phyloP scores from a whole-genome alignment of 192 early-diverging fungal species.

The Backusella mclennaniae region DNA sequence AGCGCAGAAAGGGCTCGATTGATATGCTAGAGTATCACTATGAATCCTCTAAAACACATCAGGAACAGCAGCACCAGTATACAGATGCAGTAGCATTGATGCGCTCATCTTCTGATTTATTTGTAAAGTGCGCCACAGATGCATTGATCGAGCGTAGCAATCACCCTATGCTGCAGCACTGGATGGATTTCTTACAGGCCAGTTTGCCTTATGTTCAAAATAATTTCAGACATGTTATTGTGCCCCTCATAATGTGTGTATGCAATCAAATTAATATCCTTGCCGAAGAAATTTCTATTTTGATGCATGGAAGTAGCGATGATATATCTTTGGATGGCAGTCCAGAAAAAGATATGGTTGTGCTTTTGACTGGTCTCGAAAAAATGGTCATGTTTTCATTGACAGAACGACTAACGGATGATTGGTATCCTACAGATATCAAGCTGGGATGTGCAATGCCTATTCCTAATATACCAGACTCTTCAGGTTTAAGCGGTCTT shows the following conservation, averaged over 20 bases:
- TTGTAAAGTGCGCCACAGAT: constrained; percentile 58
- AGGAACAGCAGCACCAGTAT: not conserved
- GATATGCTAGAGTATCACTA: not conserved
- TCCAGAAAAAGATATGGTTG: constrained; percentile 50
- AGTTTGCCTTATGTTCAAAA: constrained; percentile 59
- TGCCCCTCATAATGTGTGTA: constrained; percentile 59
- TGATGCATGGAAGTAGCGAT: constrained; percentile 16
- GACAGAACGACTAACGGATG: constrained; percentile 38
- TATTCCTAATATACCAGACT: constrained; percentile 1
- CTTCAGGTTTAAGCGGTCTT: constrained; percentile 7
- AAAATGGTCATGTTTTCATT: constrained; percentile 55
- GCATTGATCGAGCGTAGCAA: constrained; percentile 59
- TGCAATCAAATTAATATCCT: constrained; percentile 57
- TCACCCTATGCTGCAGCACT: constrained; percentile 68
- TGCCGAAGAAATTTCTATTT: constrained; percentile 19
- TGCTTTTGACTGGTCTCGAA: constrained; percentile 56
- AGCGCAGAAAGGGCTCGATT: not conserved
- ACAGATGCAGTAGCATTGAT: constrained; percentile 16
- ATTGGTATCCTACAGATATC: constrained; percentile 17
- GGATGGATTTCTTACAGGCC: constrained; percentile 72
- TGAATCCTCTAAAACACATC: not conserved
- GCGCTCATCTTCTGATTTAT: constrained; percentile 41
- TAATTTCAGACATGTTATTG: constrained; percentile 59
- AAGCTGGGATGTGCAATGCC: not conserved
- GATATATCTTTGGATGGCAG: not conserved